A percentile compares a stretch with the other conserved stretches of the same genome.
Evolutionary conservation across 2,329 filamentous ascomycete species (phyloP).

Genomic region (Aspergillus luchuensis): DNA sequence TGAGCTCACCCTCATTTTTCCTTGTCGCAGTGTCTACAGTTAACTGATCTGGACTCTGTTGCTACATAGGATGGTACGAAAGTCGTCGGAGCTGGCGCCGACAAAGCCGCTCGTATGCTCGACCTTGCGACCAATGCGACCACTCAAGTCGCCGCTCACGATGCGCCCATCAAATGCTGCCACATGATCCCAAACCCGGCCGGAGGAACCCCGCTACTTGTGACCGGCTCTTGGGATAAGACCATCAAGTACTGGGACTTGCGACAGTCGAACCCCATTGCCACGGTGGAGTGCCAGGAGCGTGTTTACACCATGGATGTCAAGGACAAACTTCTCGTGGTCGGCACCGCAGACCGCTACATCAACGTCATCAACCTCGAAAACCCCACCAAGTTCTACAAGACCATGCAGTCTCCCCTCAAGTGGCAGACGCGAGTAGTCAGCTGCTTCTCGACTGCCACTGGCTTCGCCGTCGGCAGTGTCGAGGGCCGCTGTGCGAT

Average conservation of each 20-base stretch:
- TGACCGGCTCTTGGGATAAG: constrained; percentile 73
- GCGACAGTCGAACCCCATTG: constrained; percentile 51
- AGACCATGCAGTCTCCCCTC: constrained; percentile 90
- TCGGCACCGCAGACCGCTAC: constrained; percentile 91
- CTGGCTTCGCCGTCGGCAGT: constrained; percentile 90
- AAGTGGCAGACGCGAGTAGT: constrained; percentile 98
- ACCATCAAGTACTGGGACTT: constrained; percentile 62
- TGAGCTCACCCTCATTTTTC: constrained; percentile 48
- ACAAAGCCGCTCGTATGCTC: constrained; percentile 86
- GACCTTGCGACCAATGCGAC: constrained; percentile 67
- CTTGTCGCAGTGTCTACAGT: background rate
- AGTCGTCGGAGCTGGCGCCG: constrained; percentile 81
- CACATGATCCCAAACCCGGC: constrained; percentile 70
- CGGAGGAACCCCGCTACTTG: constrained; percentile 69
- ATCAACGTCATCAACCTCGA: constrained; percentile 93
- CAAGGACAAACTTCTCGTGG: constrained; percentile 80
- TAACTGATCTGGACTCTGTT: constrained; percentile 8
- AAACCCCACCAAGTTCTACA: constrained; percentile 88
- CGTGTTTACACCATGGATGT: constrained; percentile 86
- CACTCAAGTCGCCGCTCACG: constrained; percentile 77
- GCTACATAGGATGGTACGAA: constrained; percentile 79
- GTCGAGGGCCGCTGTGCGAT: constrained; percentile 98
- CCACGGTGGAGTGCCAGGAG: constrained; percentile 52
- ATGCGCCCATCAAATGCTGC: constrained; percentile 76
- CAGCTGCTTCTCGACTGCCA: constrained; percentile 89